Conservation (phyloP, 2,329 filamentous ascomycete species). For the Talaromyces albobiverticillius region DNA sequence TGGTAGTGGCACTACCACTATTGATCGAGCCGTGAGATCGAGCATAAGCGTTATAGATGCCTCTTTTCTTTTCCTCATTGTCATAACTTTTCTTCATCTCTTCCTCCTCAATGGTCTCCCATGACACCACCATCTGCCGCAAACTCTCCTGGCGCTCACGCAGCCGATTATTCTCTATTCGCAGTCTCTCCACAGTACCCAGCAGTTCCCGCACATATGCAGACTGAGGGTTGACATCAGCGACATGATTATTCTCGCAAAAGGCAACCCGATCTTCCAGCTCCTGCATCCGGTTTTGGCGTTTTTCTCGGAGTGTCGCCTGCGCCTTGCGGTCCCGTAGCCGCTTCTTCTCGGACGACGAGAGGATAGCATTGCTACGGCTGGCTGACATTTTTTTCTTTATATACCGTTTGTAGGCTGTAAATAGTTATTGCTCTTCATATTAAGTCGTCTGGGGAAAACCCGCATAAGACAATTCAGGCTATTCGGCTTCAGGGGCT, state of each 20-base stretch:
- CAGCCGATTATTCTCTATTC: slow-evolving; percentile 22
- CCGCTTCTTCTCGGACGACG: slow-evolving; percentile 21
- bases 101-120: slow-evolving; percentile 18
- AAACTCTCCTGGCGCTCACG: slow-evolving; percentile 19
- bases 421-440: too few relatives aligned
- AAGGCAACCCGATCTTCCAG: slow-evolving; percentile 23
- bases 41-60: too few relatives aligned
- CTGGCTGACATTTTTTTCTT: not conserved
- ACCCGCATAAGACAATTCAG: too few relatives aligned
- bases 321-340: slow-evolving; percentile 27
- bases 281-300: slow-evolving; percentile 17
- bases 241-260: slow-evolving; percentile 25
- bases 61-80: too few relatives aligned
- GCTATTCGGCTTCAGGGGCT: too few relatives aligned
- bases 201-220: slow-evolving; percentile 18
- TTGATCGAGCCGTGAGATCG: too few relatives aligned
- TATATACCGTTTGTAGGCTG: too few relatives aligned
- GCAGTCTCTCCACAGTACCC: slow-evolving; percentile 20
- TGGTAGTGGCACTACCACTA: too few relatives aligned
- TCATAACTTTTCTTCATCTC: too few relatives aligned
- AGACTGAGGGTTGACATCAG: slow-evolving; percentile 3
- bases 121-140: slow-evolving; percentile 20
- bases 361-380: not conserved
- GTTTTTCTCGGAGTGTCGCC: slow-evolving; percentile 25
- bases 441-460: too few relatives aligned